Percentiles rank a stretch among this genome's conserved stretches.
Evolutionary conservation across 106 monocot genomes (phyloP).

Genomic region (Agapanthus africanus): DNA sequence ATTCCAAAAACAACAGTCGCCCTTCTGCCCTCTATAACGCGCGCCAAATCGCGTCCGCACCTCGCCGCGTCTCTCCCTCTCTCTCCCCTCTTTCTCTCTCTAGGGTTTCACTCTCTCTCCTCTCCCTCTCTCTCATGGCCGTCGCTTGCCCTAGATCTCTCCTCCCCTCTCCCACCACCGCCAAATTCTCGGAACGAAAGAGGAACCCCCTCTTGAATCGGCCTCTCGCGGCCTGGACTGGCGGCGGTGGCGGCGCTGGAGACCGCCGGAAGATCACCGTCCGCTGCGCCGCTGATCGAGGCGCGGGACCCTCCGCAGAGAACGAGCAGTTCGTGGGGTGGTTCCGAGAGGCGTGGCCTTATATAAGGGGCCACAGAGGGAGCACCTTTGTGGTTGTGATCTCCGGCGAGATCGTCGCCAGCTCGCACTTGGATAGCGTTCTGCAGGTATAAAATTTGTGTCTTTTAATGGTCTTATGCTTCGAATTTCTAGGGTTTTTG

Average conservation of each 20-base stretch:
- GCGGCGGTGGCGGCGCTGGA: no score
- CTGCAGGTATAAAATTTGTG: conserved; percentile 42
- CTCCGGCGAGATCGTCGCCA: conserved; percentile 64
- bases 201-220: not conserved
- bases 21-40: not conserved
- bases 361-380: conserved; percentile 70
- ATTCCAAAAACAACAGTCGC: not conserved
- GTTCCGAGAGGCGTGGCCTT: conserved; percentile 76
- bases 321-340: conserved; percentile 53
- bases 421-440: conserved; percentile 50
- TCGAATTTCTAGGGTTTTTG: no score
- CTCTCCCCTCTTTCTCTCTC: not conserved
- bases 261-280: not conserved
- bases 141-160: conserved; percentile 7
- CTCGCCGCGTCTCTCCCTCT: not conserved
- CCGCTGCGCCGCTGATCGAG: not conserved
- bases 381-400: conserved; percentile 86
- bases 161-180: not conserved
- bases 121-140: conserved; percentile 1
- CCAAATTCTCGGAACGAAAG: not conserved
- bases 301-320: conserved; percentile 12
- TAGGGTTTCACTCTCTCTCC: not conserved
- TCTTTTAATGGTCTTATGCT: no score
- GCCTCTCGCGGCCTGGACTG: not conserved
- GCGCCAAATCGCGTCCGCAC: not conserved